These are phyloP conservation scores for Daldinia decipiens DNA, from an alignment of 495 filamentous ascomycete genomes.

Conservation along the genomic window DNA sequence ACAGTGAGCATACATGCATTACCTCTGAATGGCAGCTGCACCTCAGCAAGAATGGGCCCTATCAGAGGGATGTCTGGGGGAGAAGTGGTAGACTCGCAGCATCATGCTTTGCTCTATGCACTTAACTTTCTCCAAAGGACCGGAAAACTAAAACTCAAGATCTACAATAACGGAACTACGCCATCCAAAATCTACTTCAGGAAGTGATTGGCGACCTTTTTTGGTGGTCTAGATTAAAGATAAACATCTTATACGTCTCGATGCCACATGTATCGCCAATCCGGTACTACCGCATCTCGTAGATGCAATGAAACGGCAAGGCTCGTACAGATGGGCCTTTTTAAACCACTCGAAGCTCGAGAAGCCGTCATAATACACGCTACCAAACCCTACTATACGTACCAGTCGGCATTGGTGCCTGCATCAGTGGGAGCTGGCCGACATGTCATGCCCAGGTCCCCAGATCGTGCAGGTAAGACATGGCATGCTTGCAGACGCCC, in stretches of 20 bases:
- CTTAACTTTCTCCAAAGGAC: conserved; percentile 25
- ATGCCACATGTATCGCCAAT: conserved; percentile 22
- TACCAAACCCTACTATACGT: conserved; percentile 14
- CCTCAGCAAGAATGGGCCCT: conserved; percentile 25
- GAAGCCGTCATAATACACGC: conserved; percentile 10
- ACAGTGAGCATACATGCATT: conserved; percentile 27
- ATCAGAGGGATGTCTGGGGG: background rate
- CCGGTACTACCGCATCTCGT: conserved; percentile 26
- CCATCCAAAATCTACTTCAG: conserved; percentile 24
- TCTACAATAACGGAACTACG: conserved; percentile 33
- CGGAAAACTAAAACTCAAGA: conserved; percentile 25
- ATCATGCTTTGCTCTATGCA: conserved; percentile 7
- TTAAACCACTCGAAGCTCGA: conserved; percentile 11
- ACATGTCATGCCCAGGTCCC: conserved; percentile 35
- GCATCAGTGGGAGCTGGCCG: conserved; percentile 28
- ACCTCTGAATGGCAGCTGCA: conserved; percentile 38
- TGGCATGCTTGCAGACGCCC: conserved; percentile 37
- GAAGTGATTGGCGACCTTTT: conserved; percentile 36
- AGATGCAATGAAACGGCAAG: conserved; percentile 38
- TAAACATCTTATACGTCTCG: conserved; percentile 30
- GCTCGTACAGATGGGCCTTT: conserved; percentile 4
- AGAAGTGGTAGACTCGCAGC: conserved; percentile 8
- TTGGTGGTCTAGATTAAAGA: conserved; percentile 39
- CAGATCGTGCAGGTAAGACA: conserved; percentile 37
- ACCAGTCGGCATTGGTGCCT: conserved; percentile 36